These are phyloP conservation scores for Corymbia calophylla DNA, from an alignment of 441 rosid species.

Conservation along the genomic window DNA sequence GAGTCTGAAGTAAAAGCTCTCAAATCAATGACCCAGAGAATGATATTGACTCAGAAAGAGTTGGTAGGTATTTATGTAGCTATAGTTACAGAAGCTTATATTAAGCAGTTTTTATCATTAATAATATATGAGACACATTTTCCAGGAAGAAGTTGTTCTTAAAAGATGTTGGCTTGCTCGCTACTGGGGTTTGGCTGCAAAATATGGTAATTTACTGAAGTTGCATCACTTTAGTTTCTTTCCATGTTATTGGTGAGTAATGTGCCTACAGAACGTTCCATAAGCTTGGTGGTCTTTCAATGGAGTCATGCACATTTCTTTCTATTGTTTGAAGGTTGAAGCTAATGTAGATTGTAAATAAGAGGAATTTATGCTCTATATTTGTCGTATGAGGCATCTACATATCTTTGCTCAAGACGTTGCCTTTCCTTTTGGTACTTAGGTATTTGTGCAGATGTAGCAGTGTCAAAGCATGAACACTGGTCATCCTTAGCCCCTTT, in stretches of 20 bases:
- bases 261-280: neutral
- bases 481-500: constrained; percentile 96
- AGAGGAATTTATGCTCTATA: neutral
- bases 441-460: constrained; percentile 80
- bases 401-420: neutral
- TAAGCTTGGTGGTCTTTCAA: neutral
- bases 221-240: neutral
- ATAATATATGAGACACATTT: constrained; percentile 8
- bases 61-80: constrained; percentile 37
- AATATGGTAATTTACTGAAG: constrained; percentile 40
- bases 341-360: neutral
- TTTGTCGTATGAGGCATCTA: neutral
- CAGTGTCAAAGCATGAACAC: constrained; percentile 55
- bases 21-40: constrained; percentile 64
- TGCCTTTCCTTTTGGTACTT: neutral
- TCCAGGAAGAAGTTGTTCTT: constrained; percentile 79
- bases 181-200: constrained; percentile 73
- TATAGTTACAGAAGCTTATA: neutral
- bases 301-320: neutral
- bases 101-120: neutral
- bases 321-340: neutral
- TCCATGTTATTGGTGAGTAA: neutral
- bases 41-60: constrained; percentile 73
- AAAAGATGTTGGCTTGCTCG: constrained; percentile 88
- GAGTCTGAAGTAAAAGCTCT: constrained; percentile 61